These are phyloP conservation scores for Suhomyces bokatorum DNA, from an alignment of 1,139 yeast species.

Conservation along the genomic window DNA sequence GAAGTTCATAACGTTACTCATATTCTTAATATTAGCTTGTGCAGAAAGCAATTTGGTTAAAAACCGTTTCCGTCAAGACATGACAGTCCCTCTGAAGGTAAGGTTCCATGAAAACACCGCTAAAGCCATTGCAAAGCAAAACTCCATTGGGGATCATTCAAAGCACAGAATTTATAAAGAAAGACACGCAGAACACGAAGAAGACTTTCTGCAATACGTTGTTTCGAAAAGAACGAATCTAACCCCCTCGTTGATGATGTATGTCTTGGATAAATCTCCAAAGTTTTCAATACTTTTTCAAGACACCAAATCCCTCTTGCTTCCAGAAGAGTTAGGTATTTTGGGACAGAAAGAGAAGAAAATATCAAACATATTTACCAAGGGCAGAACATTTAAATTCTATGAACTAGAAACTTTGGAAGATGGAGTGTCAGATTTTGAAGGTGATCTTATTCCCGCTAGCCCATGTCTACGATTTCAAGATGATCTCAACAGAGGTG, in stretches of 20 bases:
- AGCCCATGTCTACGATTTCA: slow-evolving; percentile 21
- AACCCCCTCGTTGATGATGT: slow-evolving; percentile 3
- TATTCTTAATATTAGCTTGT: too few species aligned
- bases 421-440: slow-evolving; percentile 1
- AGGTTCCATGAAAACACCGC: too few species aligned
- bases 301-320: slow-evolving; percentile 24
- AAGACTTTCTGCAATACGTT: not conserved
- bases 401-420: slow-evolving; percentile 13
- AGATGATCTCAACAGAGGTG: slow-evolving; percentile 10
- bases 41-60: too few species aligned
- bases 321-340: slow-evolving; percentile 16
- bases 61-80: too few species aligned
- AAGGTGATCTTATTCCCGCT: slow-evolving; percentile 20
- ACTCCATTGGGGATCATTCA: too few species aligned
- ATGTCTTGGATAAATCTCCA: slow-evolving; percentile 13
- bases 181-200: not conserved
- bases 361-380: not conserved
- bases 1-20: too few species aligned
- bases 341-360: slow-evolving; percentile 1
- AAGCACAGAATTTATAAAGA: not conserved
- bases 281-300: slow-evolving; percentile 20
- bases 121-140: too few species aligned
- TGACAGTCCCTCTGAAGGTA: too few species aligned
- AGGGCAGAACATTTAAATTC: slow-evolving; percentile 8
- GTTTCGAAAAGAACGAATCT: slow-evolving; percentile 4